A percentile compares a stretch with the other conserved stretches of the same genome.
phyloP scores from a whole-genome alignment of 495 filamentous ascomycete species.

The Xylaria intraflava region DNA sequence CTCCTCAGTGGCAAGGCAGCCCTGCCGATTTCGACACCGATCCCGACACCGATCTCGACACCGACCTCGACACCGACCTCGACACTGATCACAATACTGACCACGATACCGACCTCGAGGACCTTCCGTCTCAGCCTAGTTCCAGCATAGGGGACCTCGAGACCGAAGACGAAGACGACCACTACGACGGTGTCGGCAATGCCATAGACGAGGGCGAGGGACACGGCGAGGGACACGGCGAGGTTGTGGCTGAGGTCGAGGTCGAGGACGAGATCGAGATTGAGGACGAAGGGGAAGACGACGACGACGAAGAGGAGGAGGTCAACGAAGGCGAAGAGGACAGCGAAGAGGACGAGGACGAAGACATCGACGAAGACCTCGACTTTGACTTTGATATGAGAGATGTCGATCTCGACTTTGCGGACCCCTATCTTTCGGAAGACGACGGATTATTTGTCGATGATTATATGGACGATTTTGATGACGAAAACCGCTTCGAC shows the following conservation, averaged over 20 bases:
- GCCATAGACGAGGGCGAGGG: neutral
- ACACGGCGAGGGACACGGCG: neutral
- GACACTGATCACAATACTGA: neutral
- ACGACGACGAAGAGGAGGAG: neutral
- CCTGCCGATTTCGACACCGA: neutral
- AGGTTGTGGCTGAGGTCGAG: neutral
- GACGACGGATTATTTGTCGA: neutral
- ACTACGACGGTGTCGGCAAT: neutral
- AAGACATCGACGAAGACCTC: neutral
- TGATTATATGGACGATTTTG: neutral
- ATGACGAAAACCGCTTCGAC: neutral
- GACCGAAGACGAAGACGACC: neutral
- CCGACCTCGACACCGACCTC: no score
- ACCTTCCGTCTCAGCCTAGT: neutral
- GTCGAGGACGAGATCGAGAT: neutral
- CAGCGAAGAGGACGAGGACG: neutral
- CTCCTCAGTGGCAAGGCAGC: neutral
- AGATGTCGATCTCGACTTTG: neutral
- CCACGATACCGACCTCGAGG: neutral
- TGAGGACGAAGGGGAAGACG: neutral
- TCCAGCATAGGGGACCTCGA: neutral
- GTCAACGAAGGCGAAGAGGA: neutral
- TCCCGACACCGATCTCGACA: neutral
- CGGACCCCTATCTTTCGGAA: neutral
- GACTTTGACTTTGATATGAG: constrained; percentile 5